A percentile compares a stretch with the other conserved stretches of the same genome.
Conservation (phyloP, 2,329 filamentous ascomycete genomes). For the Plectosphaerella sp. region DNA sequence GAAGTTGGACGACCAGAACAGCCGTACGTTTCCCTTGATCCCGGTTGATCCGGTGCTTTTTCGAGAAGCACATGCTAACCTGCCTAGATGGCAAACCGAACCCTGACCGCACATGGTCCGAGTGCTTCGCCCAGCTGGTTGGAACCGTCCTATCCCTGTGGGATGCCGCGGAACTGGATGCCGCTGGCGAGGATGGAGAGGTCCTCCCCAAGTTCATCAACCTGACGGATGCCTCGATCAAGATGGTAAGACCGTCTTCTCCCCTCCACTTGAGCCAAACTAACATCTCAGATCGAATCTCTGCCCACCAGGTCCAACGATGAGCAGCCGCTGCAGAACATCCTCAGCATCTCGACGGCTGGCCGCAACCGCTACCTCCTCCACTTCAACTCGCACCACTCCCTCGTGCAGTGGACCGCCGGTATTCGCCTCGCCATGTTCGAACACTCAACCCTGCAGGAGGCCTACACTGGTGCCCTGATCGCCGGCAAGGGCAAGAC, state of each 20-base stretch:
- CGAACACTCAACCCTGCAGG: conserved; percentile 87
- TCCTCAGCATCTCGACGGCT: conserved; percentile 91
- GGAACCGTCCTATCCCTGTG: conserved; percentile 92
- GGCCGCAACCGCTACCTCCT: conserved; percentile 92
- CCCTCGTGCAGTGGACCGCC: conserved; percentile 91
- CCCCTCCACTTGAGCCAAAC: background rate
- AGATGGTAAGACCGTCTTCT: conserved; percentile 67
- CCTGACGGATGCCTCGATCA: conserved; percentile 92
- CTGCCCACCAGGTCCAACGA: conserved; percentile 75
- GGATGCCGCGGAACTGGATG: conserved; percentile 90
- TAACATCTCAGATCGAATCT: conserved; percentile 66
- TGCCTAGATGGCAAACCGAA: conserved; percentile 77
- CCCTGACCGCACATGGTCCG: conserved; percentile 82
- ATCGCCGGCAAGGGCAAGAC: conserved; percentile 90
- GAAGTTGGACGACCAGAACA: conserved; percentile 92
- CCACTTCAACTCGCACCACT: conserved; percentile 93
- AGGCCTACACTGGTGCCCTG: conserved; percentile 92
- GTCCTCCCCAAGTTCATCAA: conserved; percentile 93
- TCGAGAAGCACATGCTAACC: conserved; percentile 1
- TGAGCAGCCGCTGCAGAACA: conserved; percentile 84
- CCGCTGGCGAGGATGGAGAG: conserved; percentile 77
- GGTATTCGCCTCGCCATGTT: conserved; percentile 91
- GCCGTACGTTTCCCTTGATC: conserved; percentile 55
- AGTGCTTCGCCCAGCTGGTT: conserved; percentile 95
- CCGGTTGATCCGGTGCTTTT: background rate